Conservation (phyloP, 176 grass and related monocot genomes). For the Zoysia pacifica region DNA sequence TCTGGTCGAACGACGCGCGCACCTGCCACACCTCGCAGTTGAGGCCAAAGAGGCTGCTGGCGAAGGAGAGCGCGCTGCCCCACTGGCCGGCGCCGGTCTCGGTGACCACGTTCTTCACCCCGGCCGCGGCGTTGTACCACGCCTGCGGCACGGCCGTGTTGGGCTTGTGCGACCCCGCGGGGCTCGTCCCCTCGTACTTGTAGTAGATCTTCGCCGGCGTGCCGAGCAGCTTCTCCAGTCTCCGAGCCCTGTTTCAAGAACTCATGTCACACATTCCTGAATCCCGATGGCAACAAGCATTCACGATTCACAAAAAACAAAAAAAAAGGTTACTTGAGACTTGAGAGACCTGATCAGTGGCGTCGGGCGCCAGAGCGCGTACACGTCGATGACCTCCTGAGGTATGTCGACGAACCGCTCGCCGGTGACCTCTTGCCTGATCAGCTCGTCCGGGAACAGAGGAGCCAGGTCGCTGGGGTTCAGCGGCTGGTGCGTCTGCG, state of each 20-base stretch:
- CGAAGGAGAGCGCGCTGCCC: slow-evolving; percentile 95
- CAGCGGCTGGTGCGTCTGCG: slow-evolving; percentile 73
- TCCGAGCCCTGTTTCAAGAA: slow-evolving; percentile 54
- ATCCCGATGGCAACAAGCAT: background rate
- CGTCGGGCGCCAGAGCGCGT: slow-evolving; percentile 89
- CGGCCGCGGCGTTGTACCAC: slow-evolving; percentile 77
- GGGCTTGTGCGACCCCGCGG: slow-evolving; percentile 90
- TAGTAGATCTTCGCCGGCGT: slow-evolving; percentile 98
- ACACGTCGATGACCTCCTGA: slow-evolving; percentile 75
- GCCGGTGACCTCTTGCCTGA: slow-evolving; percentile 74
- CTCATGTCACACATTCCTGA: background rate
- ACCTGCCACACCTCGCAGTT: slow-evolving; percentile 97
- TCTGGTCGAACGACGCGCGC: slow-evolving; percentile 93
- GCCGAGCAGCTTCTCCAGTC: slow-evolving; percentile 76
- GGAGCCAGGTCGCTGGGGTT: slow-evolving; percentile 66
- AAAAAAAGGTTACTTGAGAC: background rate
- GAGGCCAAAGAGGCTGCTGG: slow-evolving; percentile 82
- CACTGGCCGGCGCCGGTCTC: slow-evolving; percentile 96
- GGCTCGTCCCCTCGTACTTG: slow-evolving; percentile 97
- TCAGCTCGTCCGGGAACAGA: slow-evolving; percentile 93
- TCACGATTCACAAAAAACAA: background rate
- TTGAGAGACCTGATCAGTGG: slow-evolving; percentile 66
- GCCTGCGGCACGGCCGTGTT: slow-evolving; percentile 97
- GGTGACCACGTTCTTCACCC: slow-evolving; percentile 82
- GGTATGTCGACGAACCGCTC: slow-evolving; percentile 83